These are phyloP conservation scores for Balansia obtecta DNA, from an alignment of 2,329 filamentous ascomycete species.

Conservation along the genomic window DNA sequence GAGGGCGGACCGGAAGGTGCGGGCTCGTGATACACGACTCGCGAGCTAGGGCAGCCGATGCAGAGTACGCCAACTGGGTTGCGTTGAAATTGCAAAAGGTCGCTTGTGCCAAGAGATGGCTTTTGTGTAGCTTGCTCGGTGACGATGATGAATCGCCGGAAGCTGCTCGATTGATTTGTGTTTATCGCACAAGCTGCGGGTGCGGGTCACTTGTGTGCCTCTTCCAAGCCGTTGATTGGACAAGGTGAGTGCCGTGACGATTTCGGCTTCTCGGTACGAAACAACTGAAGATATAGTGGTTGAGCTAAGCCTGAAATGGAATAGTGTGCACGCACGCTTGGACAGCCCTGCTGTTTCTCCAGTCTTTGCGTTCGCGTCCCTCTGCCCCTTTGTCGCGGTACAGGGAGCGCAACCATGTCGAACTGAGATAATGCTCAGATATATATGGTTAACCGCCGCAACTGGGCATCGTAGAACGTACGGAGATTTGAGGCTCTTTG, in stretches of 20 bases:
- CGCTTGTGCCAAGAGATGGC: neutral
- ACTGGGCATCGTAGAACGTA: no score
- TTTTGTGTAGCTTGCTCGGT: neutral
- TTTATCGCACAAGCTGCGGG: neutral
- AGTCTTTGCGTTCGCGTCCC: no score
- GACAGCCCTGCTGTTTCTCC: no score
- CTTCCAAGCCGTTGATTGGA: neutral
- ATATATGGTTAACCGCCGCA: no score
- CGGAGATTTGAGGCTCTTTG: no score
- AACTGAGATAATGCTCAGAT: no score
- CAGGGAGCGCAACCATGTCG: no score
- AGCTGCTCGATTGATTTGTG: neutral
- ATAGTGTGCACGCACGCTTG: no score
- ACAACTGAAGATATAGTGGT: no score
- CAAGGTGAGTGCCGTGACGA: neutral
- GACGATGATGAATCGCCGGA: neutral
- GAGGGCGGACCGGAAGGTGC: neutral
- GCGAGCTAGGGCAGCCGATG: neutral
- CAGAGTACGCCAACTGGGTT: neutral
- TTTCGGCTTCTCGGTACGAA: neutral
- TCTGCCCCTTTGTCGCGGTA: no score
- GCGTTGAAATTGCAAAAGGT: neutral
- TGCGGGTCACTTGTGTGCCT: neutral
- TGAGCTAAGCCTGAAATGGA: no score
- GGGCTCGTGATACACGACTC: neutral